Evolutionary conservation across 352 stramenopile species (phyloP).

Genomic region (Pythium brassicae): DNA sequence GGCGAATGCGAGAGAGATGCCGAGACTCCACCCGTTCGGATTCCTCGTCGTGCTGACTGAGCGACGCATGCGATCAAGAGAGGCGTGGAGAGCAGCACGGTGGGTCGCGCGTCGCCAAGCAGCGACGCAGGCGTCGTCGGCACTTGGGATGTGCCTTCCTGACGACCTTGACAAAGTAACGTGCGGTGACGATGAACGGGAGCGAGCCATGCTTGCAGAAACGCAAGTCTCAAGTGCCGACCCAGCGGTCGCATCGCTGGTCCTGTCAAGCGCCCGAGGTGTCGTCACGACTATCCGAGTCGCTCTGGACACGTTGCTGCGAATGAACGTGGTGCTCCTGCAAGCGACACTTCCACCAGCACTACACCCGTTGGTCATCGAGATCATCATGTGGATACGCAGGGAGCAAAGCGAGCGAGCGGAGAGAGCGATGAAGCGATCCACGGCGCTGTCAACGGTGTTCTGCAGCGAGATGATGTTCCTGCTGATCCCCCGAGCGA

Average conservation of each 20-base stretch:
- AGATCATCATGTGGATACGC: neutral
- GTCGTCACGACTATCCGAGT: neutral
- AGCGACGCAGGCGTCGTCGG: neutral
- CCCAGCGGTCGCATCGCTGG: no score
- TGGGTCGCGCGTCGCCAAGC: neutral
- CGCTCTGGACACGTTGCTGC: neutral
- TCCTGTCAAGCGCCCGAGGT: no score
- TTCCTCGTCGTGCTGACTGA: constrained; percentile 4
- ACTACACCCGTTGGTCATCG: constrained; percentile 1
- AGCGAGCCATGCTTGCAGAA: no score
- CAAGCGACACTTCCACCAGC: neutral
- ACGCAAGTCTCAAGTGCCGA: no score
- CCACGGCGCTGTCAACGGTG: neutral
- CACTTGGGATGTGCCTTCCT: neutral
- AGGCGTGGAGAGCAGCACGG: neutral
- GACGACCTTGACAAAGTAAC: no score
- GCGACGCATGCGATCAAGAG: neutral
- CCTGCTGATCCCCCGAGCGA: constrained; percentile 8
- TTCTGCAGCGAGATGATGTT: neutral
- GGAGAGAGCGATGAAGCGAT: neutral
- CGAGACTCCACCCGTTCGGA: constrained; percentile 3
- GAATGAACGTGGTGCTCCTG: neutral
- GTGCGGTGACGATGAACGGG: no score
- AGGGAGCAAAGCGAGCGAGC: neutral
- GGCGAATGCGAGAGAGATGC: neutral